Base-by-base conservation (phyloP, 108 stramenopile genomes). In the Skeletonema grethae region DNA sequence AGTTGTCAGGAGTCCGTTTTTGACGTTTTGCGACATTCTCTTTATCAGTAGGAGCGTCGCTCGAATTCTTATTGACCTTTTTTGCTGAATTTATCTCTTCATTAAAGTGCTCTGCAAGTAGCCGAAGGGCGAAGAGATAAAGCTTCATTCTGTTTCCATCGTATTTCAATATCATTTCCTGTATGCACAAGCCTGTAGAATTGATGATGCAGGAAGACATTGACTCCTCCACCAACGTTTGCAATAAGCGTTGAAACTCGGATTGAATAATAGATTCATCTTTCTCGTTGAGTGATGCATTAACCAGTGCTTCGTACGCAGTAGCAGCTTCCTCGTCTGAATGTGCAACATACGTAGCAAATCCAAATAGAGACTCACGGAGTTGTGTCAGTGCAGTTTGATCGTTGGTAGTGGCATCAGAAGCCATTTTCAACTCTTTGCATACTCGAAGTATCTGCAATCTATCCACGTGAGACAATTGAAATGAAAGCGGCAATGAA, bases 401-500 rank as follows among this genome's bases (percentile, higher is more conserved):
- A 56, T 56, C 13, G 7, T 16, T 38, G 6, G 66, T 2, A 1
- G 16, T 31, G 16, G n/a, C 24, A 32, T 72, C 62, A 2, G 15
- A 4, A 46, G 12, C 3, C 55, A 76, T 20, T 1, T 63, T 46
- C 48, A 76, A 57, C 12, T 68, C 67, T 29, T 48, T 46, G 32
- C 75, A 76, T 35, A 69, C 63, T 24, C 32, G 32, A 0, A 76
- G 43, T 67, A 76, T 29, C 12, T 67, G 50, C 32, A 76, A 32
- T 76, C 68, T 62, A 57, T 76, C 75, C 11, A 6, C 5, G 59
- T 76, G 69, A 4, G 67, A 46, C 10, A 76, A 36, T 41, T 76
- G 67, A 61, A 76, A 76, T 57, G 75, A 48, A 46, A 68, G 69
- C 2, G 75, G 75, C 16, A 53, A 69, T 18, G 75, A 76, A 16